Conservation (phyloP, 78 protist genomes). For the Dictyostelium intermedium region DNA sequence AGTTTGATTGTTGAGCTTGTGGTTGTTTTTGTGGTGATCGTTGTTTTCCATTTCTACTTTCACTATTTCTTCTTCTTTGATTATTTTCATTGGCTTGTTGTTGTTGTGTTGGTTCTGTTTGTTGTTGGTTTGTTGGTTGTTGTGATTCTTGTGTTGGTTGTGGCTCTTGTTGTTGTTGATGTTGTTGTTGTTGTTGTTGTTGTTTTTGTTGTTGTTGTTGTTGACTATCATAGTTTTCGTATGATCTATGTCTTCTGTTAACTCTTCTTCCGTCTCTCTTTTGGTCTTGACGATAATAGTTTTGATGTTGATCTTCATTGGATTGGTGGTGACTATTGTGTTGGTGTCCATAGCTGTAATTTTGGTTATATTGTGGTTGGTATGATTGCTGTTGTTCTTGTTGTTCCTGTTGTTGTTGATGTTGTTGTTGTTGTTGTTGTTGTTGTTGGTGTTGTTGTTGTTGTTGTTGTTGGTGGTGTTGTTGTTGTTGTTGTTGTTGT, state of each 20-base stretch:
- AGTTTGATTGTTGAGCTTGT: not conserved
- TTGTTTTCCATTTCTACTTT: not conserved
- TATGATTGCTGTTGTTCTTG: not conserved
- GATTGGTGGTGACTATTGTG: not conserved
- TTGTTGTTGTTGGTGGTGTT: not conserved
- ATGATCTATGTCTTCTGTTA: not conserved
- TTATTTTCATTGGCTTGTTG: too few species aligned
- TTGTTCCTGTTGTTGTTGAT: not conserved
- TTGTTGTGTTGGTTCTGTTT: slow-evolving; percentile 5
- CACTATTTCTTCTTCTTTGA: not conserved
- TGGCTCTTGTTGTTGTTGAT: not conserved
- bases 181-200: not conserved
- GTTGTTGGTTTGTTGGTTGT: not conserved
- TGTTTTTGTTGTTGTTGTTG: not conserved
- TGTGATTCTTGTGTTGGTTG: not conserved
- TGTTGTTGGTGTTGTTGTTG: not conserved
- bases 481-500: not conserved
- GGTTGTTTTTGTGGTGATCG: not conserved
- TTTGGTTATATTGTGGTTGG: not conserved
- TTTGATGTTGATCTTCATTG: not conserved
- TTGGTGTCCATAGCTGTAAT: not conserved
- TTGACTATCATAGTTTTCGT: not conserved
- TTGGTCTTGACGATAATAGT: not conserved
- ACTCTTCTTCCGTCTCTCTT: not conserved
- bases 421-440: not conserved